Evolutionary conservation across 345 rosid species (phyloP).

Genomic region (Lepidium didymum): DNA sequence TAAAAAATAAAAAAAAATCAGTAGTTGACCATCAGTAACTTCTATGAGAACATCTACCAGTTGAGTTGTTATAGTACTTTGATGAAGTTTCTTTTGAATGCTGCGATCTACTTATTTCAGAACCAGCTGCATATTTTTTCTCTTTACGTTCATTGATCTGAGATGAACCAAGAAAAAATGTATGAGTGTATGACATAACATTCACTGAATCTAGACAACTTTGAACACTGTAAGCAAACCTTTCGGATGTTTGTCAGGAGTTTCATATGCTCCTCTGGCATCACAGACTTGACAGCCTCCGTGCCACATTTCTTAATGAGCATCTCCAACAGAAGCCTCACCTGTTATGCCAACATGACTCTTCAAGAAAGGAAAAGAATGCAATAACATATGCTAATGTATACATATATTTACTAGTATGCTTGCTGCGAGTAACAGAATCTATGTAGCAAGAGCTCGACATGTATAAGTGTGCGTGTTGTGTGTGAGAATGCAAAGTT

Average conservation of each 20-base stretch:
- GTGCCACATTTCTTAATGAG: constrained; percentile 87
- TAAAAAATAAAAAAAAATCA: not conserved
- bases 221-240: constrained; percentile 38
- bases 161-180: constrained; percentile 17
- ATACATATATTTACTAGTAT: not conserved
- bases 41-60: not conserved
- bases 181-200: not conserved
- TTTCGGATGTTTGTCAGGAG: constrained; percentile 89
- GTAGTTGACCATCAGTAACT: not conserved
- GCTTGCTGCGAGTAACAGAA: not conserved
- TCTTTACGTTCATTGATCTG: constrained; percentile 82
- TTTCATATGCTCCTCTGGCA: constrained; percentile 97
- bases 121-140: constrained; percentile 43
- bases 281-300: constrained; percentile 90
- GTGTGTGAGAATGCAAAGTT: not conserved
- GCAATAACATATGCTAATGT: not conserved
- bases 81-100: constrained; percentile 73
- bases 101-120: constrained; percentile 63
- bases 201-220: not conserved
- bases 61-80: constrained; percentile 40
- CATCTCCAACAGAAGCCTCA: constrained; percentile 92
- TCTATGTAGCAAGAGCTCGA: not conserved
- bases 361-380: constrained; percentile 1
- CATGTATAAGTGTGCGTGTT: not conserved
- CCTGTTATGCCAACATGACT: constrained; percentile 36